phyloP scores from a whole-genome alignment of 2,329 filamentous ascomycete species.

The Gaeumannomyces sp. region DNA sequence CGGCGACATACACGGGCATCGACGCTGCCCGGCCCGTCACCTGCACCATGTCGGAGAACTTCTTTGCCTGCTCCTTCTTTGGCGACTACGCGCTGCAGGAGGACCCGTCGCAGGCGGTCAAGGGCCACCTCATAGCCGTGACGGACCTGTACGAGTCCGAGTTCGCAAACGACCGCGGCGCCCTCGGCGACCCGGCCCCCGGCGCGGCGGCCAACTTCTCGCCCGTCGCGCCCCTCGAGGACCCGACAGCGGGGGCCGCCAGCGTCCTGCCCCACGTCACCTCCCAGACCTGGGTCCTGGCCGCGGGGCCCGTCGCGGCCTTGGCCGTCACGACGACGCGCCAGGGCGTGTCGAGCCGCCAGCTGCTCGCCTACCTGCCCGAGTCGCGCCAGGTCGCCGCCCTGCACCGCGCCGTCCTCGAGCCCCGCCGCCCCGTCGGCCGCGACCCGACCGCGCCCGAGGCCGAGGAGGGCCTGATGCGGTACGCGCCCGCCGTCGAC shows the following conservation, averaged over 20 bases:
- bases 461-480: slow-evolving; percentile 73
- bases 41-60: slow-evolving; percentile 85
- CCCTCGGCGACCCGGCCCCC: slow-evolving; percentile 53
- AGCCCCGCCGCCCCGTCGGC: slow-evolving; percentile 79
- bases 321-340: slow-evolving; percentile 82
- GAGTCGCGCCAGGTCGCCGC: slow-evolving; percentile 68
- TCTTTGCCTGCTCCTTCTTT: slow-evolving; percentile 83
- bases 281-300: slow-evolving; percentile 74
- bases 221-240: slow-evolving; percentile 60
- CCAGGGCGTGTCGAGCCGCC: slow-evolving; percentile 82
- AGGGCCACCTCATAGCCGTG: slow-evolving; percentile 80
- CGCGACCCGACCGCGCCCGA: slow-evolving; percentile 77
- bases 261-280: slow-evolving; percentile 64
- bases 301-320: slow-evolving; percentile 68
- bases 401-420: slow-evolving; percentile 71
- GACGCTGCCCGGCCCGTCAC: slow-evolving; percentile 68
- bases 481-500: slow-evolving; percentile 71
- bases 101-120: slow-evolving; percentile 50
- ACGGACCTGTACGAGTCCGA: slow-evolving; percentile 88
- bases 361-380: slow-evolving; percentile 73
- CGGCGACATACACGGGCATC: slow-evolving; percentile 63
- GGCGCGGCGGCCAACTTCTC: slow-evolving; percentile 60
- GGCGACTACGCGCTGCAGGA: slow-evolving; percentile 53
- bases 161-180: slow-evolving; percentile 75
- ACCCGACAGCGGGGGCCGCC: slow-evolving; percentile 35